These are phyloP conservation scores for Naganishia kalamii DNA, from an alignment of 768 basidiomycete species.

Conservation along the genomic window DNA sequence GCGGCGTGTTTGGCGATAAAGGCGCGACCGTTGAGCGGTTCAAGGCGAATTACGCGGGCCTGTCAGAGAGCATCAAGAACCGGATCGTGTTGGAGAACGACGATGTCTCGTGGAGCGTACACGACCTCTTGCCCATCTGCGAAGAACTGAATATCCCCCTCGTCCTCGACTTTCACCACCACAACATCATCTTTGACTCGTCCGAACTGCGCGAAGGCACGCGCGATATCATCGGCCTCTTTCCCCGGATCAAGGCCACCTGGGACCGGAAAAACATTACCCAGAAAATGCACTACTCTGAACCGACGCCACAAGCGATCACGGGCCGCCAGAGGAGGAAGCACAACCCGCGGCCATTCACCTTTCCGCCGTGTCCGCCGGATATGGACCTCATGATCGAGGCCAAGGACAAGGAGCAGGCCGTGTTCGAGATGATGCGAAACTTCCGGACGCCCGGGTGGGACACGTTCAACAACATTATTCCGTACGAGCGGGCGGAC, in stretches of 20 bases:
- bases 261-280: slow-evolving; percentile 70
- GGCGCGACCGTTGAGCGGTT: slow-evolving; percentile 62
- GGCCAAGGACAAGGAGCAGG: slow-evolving; percentile 62
- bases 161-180: slow-evolving; percentile 52
- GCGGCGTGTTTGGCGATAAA: slow-evolving; percentile 80
- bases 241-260: slow-evolving; percentile 59
- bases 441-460: slow-evolving; percentile 20
- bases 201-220: slow-evolving; percentile 24
- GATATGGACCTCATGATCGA: slow-evolving; percentile 77
- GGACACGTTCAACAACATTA: slow-evolving; percentile 28
- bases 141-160: slow-evolving; percentile 72
- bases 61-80: slow-evolving; percentile 60
- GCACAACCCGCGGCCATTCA: slow-evolving; percentile 25
- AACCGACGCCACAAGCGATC: slow-evolving; percentile 49
- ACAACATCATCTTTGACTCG: slow-evolving; percentile 25
- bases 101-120: slow-evolving; percentile 86
- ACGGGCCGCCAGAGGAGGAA: slow-evolving; percentile 57
- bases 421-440: slow-evolving; percentile 64
- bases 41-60: slow-evolving; percentile 60
- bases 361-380: slow-evolving; percentile 20
- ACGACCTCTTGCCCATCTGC: slow-evolving; percentile 79
- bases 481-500: slow-evolving; percentile 21
- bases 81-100: slow-evolving; percentile 90
- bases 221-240: slow-evolving; percentile 21
- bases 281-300: slow-evolving; percentile 88